Evolutionary conservation across 768 basidiomycete species (phyloP).

Genomic region (Mycena vulgaris): DNA sequence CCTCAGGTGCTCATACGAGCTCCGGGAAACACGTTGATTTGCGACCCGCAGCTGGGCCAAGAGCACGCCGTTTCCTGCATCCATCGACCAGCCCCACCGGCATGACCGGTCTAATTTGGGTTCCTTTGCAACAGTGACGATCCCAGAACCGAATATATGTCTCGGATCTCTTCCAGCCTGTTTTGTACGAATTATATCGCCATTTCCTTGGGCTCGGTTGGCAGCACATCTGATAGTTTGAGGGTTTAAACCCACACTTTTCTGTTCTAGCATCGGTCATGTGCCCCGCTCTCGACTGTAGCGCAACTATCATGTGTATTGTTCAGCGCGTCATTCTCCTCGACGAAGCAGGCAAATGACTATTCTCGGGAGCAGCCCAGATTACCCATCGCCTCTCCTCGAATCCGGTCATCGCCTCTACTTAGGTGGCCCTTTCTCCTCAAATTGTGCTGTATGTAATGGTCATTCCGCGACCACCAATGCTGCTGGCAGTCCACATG

Average conservation of each 20-base stretch:
- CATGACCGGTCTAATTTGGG: slow-evolving; percentile 10
- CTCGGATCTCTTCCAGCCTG: slow-evolving; percentile 14
- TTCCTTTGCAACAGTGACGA: slow-evolving; percentile 3
- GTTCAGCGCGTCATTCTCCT: background rate
- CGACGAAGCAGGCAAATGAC: background rate
- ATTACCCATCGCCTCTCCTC: no score
- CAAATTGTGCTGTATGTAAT: background rate
- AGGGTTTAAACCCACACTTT: background rate
- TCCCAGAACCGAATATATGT: background rate
- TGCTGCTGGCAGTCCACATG: slow-evolving; percentile 10
- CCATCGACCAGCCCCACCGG: background rate
- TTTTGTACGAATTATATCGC: background rate
- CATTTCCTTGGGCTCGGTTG: slow-evolving; percentile 2
- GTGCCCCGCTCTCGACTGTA: background rate
- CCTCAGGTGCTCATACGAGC: slow-evolving; percentile 1
- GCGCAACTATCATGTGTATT: slow-evolving; percentile 19
- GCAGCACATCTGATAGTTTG: background rate
- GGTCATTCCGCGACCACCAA: background rate
- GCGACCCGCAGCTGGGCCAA: no score
- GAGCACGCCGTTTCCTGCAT: background rate
- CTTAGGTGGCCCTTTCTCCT: background rate
- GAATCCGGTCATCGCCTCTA: background rate
- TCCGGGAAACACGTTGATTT: background rate
- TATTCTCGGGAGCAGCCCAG: background rate
- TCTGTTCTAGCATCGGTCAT: background rate